Evolutionary conservation across 176 grass and related monocot genomes (phyloP).

Genomic region (Pharus latifolius): DNA sequence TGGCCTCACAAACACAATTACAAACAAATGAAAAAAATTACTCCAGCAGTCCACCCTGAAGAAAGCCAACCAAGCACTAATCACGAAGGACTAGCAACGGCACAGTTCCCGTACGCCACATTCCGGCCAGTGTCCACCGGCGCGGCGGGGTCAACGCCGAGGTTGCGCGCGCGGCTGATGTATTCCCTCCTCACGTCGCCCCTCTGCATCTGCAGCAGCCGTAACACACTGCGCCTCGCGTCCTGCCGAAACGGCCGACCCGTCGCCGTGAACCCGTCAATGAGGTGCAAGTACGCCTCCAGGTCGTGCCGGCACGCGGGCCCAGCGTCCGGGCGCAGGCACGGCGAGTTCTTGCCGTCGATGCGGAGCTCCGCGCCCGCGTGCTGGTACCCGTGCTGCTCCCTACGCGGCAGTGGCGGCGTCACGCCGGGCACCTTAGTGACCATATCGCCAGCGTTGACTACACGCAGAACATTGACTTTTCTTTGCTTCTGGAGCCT

Average conservation of each 20-base stretch:
- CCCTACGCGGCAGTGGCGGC: conserved; percentile 23
- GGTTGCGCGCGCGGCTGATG: conserved; percentile 43
- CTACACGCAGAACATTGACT: conserved; percentile 71
- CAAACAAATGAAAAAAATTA: too few relatives aligned
- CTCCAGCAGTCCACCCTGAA: too few relatives aligned
- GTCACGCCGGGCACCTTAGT: conserved; percentile 59
- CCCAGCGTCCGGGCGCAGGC: conserved; percentile 55
- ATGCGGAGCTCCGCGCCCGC: conserved; percentile 58
- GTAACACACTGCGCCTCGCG: conserved; percentile 55
- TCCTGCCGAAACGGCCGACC: conserved; percentile 60
- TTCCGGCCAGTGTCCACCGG: conserved; percentile 29
- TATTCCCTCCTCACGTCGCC: conserved; percentile 75
- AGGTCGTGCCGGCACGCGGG: conserved; percentile 79
- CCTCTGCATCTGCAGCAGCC: conserved; percentile 54
- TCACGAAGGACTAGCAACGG: conserved; percentile 42
- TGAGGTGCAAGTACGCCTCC: conserved; percentile 85
- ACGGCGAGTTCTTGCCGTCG: conserved; percentile 64
- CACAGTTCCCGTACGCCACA: conserved; percentile 28
- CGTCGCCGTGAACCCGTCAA: conserved; percentile 76
- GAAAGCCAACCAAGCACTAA: too few relatives aligned
- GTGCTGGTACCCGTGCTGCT: conserved; percentile 59
- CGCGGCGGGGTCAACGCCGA: conserved; percentile 48
- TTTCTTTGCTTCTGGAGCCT: conserved; percentile 17
- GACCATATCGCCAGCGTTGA: conserved; percentile 74
- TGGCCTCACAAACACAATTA: too few relatives aligned